These are phyloP conservation scores for Breynia disticha DNA, from an alignment of 441 rosid genomes.

Conservation along the genomic window DNA sequence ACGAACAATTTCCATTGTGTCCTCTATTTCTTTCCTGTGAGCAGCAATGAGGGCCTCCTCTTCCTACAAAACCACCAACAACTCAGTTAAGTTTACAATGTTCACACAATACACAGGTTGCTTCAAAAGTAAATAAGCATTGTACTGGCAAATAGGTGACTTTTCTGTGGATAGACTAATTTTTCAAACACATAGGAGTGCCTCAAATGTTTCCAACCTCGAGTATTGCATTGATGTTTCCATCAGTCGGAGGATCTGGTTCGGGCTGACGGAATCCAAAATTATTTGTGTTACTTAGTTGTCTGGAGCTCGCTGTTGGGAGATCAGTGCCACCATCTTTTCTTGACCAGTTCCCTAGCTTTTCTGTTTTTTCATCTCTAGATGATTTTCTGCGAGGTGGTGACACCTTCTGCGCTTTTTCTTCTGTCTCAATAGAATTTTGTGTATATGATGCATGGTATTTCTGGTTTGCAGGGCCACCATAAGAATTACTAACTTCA, in stretches of 20 bases:
- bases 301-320: slow-evolving; percentile 34
- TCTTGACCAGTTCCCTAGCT: slow-evolving; percentile 40
- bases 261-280: slow-evolving; percentile 36
- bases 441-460: slow-evolving; percentile 37
- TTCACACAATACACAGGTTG: too few relatives aligned
- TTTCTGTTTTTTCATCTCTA: slow-evolving; percentile 67
- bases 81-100: neutral
- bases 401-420: slow-evolving; percentile 69
- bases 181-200: slow-evolving; percentile 1
- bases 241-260: slow-evolving; percentile 48
- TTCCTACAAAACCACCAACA: slow-evolving; percentile 39
- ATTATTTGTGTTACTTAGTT: slow-evolving; percentile 32
- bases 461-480: slow-evolving; percentile 49
- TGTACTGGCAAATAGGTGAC: too few relatives aligned
- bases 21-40: slow-evolving; percentile 98
- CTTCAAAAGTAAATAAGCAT: too few relatives aligned
- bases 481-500: slow-evolving; percentile 35
- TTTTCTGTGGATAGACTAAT: neutral
- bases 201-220: slow-evolving; percentile 43
- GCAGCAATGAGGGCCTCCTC: slow-evolving; percentile 91
- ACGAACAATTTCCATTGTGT: slow-evolving; percentile 95
- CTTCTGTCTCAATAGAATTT: slow-evolving; percentile 49
- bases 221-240: slow-evolving; percentile 68
- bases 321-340: slow-evolving; percentile 53
- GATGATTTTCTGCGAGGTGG: slow-evolving; percentile 74